Evolutionary conservation across 164 flowering plant species (phyloP).

Genomic region (Aristolochia fimbriata): DNA sequence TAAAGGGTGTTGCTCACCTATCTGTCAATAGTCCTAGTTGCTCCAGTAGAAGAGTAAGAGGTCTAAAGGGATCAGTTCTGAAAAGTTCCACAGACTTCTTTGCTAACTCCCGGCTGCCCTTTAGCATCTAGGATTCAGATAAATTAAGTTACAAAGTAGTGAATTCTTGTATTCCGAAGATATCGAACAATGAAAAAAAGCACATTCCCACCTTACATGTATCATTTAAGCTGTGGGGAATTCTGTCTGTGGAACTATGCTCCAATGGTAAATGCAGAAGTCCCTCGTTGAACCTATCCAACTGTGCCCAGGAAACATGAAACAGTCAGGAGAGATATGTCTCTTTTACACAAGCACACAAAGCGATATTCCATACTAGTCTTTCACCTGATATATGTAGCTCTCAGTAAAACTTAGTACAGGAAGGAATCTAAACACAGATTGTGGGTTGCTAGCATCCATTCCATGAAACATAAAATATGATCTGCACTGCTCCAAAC

Average conservation of each 20-base stretch:
- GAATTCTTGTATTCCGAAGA: background rate
- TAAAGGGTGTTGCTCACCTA: conserved; percentile 25
- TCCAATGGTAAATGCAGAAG: conserved; percentile 21
- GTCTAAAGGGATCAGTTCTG: conserved; percentile 40
- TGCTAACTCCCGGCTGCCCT: conserved; percentile 9
- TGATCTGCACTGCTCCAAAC: conserved; percentile 72
- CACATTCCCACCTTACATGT: conserved; percentile 12
- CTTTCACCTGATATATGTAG: conserved; percentile 79
- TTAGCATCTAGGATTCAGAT: conserved; percentile 21
- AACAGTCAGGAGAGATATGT: background rate
- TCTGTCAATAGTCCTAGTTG: conserved; percentile 49
- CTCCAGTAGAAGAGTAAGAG: conserved; percentile 46
- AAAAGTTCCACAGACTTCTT: conserved; percentile 17
- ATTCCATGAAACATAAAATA: conserved; percentile 91
- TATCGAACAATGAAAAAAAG: background rate
- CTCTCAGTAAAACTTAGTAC: conserved; percentile 83
- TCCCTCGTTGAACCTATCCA: conserved; percentile 72
- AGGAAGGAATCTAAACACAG: conserved; percentile 66
- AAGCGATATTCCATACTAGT: background rate
- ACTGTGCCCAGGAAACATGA: conserved; percentile 30
- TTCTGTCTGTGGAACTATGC: conserved; percentile 12
- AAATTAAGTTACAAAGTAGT: background rate
- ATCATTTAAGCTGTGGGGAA: conserved; percentile 4
- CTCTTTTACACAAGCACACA: background rate
- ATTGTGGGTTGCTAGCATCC: conserved; percentile 55